Evolutionary conservation across 176 grass and related monocot species (phyloP), one percentile per base, ranked within the genome.

Genomic region (Eremochloa ophiuroides): DNA sequence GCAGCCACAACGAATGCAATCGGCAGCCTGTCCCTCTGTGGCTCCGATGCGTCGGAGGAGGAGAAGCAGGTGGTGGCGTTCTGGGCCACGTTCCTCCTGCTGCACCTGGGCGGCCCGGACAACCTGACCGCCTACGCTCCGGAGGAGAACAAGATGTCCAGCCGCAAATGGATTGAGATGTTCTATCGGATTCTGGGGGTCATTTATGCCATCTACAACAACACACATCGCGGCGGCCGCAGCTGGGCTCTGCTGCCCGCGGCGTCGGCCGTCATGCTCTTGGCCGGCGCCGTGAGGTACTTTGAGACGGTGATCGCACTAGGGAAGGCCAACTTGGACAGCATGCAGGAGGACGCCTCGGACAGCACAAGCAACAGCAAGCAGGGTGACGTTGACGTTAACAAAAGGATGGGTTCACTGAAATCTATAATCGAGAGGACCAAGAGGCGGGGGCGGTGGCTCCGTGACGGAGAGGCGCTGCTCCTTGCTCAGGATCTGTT

Each of bases 131-230:
- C 35, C 5, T 68, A 68, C 37, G 7, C 65, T 39, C 65, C 40
- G 3, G 35, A 40, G 65, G 65, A 68, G 20, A 68, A 68, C 35
- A 40, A 40, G 20, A 34, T 40, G 1, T 20, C 15, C 8, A 66
- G 0, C 1, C 63, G 33, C 17, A 20, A 33, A 37, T 37, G 30
- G 63, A 0, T 37, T 38, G 63, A 66, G 63, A 20, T 66, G 1
- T 0, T 5, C 16, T 1, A 0, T 18, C 5, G 9, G 9, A 0
- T n/a, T 66, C 0, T 5, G 3, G 63, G 18, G 2, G 63, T 38
- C 34, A 1, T 2, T 11, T 66, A 37, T 66, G 9, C 63, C 33
- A 66, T 66, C 63, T 22, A 22, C 63, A 37, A 10, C 16, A 22
- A 66, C 63, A 35, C 31, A 22, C 34, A 66, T 66, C 7, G 1